These are phyloP conservation scores for Zygoascus bituminiphila DNA, from an alignment of 805 yeast species.

Conservation along the genomic window DNA sequence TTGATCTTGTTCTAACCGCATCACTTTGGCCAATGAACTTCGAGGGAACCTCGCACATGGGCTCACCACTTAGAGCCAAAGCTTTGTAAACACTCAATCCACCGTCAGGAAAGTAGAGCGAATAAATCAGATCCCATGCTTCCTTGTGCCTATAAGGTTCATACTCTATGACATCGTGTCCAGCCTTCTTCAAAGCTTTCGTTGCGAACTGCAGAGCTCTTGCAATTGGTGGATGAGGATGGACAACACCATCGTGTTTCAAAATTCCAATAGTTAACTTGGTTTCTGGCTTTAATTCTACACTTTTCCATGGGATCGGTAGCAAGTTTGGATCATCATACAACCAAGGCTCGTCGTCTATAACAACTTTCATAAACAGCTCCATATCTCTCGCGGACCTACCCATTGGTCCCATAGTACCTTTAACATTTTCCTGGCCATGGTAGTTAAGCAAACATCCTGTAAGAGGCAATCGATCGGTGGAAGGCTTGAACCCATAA, in stretches of 20 bases:
- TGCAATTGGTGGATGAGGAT: conserved; percentile 43
- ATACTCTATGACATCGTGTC: background rate
- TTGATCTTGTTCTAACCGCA: conserved; percentile 14
- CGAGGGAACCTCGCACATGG: conserved; percentile 11
- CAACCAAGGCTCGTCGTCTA: conserved; percentile 17
- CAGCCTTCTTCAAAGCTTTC: conserved; percentile 13
- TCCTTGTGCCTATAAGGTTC: background rate
- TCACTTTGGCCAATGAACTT: conserved; percentile 40
- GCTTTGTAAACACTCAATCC: background rate
- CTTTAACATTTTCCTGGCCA: conserved; percentile 58
- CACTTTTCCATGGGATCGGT: conserved; percentile 12
- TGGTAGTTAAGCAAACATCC: conserved; percentile 29
- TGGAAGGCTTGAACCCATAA: conserved; percentile 39
- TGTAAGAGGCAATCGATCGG: conserved; percentile 32
- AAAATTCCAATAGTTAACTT: conserved; percentile 9
- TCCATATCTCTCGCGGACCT: conserved; percentile 57
- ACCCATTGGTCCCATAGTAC: conserved; percentile 61
- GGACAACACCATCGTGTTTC: conserved; percentile 35
- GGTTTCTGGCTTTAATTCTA: background rate
- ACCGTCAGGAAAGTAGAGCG: background rate
- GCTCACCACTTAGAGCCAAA: conserved; percentile 1
- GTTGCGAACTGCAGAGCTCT: conserved; percentile 36
- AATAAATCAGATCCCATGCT: background rate
- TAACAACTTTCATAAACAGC: conserved; percentile 44
- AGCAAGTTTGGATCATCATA: conserved; percentile 4